Evolutionary conservation across 179 eudicot species (phyloP), one percentile per base, ranked within the genome.

Genomic region (Drosera spatulata): DNA sequence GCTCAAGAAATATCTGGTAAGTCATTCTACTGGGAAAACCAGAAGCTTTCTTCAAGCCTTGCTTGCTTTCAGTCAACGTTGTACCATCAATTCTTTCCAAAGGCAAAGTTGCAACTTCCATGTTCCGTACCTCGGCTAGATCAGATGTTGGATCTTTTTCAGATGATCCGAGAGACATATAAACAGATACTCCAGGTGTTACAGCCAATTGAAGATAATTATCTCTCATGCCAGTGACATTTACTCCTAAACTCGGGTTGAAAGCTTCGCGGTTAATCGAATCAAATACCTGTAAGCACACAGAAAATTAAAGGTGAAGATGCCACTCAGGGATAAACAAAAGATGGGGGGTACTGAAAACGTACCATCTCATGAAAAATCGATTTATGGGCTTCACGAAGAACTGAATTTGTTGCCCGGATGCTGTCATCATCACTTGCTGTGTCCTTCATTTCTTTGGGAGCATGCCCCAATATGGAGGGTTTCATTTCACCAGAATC

Each of bases 351-450:
- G 43, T 41, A 52, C 42, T 22, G 54, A 41, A 40, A 68, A 14
- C 9, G 3, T 58, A 88, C 98, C 87, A 79, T 96, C 66, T 91
- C 96, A 71, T 85, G 78, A 72, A 86, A 89, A 58, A 91, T 84
- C 37, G 96, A 77, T 72, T 75, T 71, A 60, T 91, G 96, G 73
- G 84, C 81, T 67, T 84, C 71, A 47, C 96, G 86, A 48, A 91
- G 82, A 63, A 80, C 58, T 53, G 77, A 66, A 67, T 91, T 85
- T 0, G 83, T 88, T 66, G 78, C 83, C 60, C 70, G 78, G 58
- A 86, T 75, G 61, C 69, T 69, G 39, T 79, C 89, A 81, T 84
- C 95, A 69, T 85, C 98, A 65, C 60, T 74, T 15, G 64, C 58
- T 55, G 73, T 55, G 66, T 79, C 86, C 55, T 60, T 71, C 50